A percentile compares a stretch with the other conserved stretches of the same genome.
These are phyloP conservation scores for Emergomyces pasteurianus DNA, from an alignment of 2,329 filamentous ascomycete genomes.

Conservation along the genomic window DNA sequence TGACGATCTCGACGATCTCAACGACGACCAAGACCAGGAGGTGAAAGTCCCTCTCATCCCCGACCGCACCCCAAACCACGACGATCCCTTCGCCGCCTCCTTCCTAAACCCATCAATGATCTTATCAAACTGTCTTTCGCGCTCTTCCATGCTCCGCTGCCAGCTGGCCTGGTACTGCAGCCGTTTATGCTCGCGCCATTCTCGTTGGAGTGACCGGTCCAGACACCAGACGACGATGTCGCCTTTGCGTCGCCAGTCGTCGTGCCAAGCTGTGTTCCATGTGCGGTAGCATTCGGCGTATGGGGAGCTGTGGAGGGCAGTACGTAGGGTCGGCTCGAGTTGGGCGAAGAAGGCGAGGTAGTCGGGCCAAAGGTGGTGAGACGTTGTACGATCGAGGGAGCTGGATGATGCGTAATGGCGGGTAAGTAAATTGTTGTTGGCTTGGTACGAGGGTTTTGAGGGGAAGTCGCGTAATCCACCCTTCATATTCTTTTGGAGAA, in stretches of 20 bases:
- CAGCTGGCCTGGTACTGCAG: conserved; percentile 5
- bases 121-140: conserved; percentile 25
- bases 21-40: not conserved
- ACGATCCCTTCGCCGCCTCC: conserved; percentile 6
- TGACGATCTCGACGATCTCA: not conserved
- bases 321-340: conserved; percentile 39
- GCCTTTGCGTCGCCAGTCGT: conserved; percentile 49
- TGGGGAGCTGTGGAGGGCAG: conserved; percentile 31
- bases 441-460: conserved; percentile 22
- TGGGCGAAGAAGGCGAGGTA: conserved; percentile 46
- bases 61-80: not conserved
- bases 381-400: not conserved
- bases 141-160: conserved; percentile 12
- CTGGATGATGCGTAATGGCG: not conserved
- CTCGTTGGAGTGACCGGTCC: conserved; percentile 23
- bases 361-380: conserved; percentile 33
- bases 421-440: conserved; percentile 1
- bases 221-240: conserved; percentile 52
- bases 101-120: conserved; percentile 23
- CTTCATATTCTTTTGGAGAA: conserved; percentile 45
- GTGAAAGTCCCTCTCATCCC: not conserved
- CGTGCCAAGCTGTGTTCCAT: conserved; percentile 52
- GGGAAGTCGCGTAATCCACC: conserved; percentile 25
- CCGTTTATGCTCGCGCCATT: conserved; percentile 22
- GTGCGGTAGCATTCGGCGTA: conserved; percentile 49